Base-by-base conservation (phyloP, 352 stramenopile species). In the Globisporangium mamillatum region DNA sequence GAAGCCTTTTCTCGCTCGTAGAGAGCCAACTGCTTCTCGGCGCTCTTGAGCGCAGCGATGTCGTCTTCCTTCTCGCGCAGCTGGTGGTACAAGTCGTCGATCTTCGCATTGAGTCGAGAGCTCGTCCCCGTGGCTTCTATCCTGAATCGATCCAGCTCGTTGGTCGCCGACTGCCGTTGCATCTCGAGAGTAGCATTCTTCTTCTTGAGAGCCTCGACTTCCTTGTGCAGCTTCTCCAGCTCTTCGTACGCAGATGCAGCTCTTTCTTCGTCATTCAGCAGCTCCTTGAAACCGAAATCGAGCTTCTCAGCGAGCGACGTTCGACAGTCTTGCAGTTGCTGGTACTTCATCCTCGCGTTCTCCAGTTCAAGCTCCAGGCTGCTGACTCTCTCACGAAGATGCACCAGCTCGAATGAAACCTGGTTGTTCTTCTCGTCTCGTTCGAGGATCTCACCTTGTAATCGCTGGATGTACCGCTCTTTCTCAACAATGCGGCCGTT, bases 201-300 rank as follows among this genome's bases (percentile, higher is more conserved):
- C 54, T 83, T 76, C 73, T 82, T 86, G 1, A 86, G 56, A 18
- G 66, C 61, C 38, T 6, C 66, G 20, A 90, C 69, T 34, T 92
- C 77, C 22, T 64, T 63, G 2, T 82, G 78, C 29, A 91, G 60
- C 27, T 74, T 73, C 38, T 86, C 80, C 1, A 88, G 62, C 44
- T 88, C 73, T 54, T 79, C 73, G 4, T 78, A 58, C 1, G 78
- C 76, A 10, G 73, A 76, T 7, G 78, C 70, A 29, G 80, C 82
- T 32, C 74, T 84, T 24, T 88, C 73, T 67, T 93, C 81, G 34
- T 93, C 83, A 25, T 88, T 69, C 25, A 93, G 55, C 4, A 93
- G 61, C 52, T 89, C 81, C 58, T 91, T 88, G 48, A 93, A 91
- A 8, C 85, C 85, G 12, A 74, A 75, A 60, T 93, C 82, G 5